Base-by-base conservation (phyloP, 1,139 yeast species). In the Candida dubliniensis region DNA sequence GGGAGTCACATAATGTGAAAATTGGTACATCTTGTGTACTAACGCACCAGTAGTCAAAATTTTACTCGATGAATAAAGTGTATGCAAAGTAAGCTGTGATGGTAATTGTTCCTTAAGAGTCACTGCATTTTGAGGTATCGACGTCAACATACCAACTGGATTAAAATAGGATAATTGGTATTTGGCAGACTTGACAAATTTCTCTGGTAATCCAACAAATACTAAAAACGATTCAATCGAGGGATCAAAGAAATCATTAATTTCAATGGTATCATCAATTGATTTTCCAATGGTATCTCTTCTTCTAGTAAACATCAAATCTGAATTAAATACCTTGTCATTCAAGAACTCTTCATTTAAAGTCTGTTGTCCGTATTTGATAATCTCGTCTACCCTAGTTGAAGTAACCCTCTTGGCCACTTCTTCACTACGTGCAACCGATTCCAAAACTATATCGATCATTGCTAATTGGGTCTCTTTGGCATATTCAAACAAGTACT, bases 261-360 rank as follows among this genome's bases (percentile, higher is more conserved):
- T 44, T 12, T 83, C 79, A 38, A 91, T 75, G 31, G 78, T 76
- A 31, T 81, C 78, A 48, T 77, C 71, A 38, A 91, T 68, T 40
- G 78, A 73, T 52, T 84, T 81, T 33, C 81, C 76, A 34, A 83
- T 66, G 5, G 77, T 63, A 56, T 93, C 96, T 38, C 77, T 78
- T 45, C 76, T 76, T 54, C 91, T 81, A 2, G 89, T 79, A 55
- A 90, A 93, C 99, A 93, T 93, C 40, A 86, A 76, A 24, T 82
- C 85, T 12, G 87, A 79, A 46, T 87, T 81, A 67, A 93, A 91
- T 9, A 77, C 77, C 50, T 85, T 84, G 48, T 82, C 83, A 40
- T 68, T 76, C 66, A 82, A 69, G 47, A 76, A 79, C 32, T 82
- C 86, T 31, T 79, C 81, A 4, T 84, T 82, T 50, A 84, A 61